Percentiles rank a stretch among this genome's conserved stretches.
These are phyloP conservation scores for Fusarium verrucosum DNA, from an alignment of 2,329 filamentous ascomycete genomes.

Conservation along the genomic window DNA sequence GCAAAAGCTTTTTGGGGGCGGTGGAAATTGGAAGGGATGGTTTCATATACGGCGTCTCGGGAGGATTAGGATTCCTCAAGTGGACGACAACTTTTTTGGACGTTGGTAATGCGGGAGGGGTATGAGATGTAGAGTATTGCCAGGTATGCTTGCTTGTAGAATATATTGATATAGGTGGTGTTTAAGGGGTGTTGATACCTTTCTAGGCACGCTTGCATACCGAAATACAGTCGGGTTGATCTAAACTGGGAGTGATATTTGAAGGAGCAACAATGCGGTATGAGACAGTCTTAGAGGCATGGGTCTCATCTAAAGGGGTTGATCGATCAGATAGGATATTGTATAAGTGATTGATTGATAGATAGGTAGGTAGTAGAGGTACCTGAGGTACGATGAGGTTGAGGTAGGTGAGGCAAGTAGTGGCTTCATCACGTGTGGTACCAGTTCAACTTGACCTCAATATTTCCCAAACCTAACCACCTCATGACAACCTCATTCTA, in stretches of 20 bases:
- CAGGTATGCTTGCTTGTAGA: conserved; percentile 34
- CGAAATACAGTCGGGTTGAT: conserved; percentile 6
- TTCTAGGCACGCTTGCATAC: conserved; percentile 1
- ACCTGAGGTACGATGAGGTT: too few species aligned
- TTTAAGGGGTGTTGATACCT: conserved; percentile 11
- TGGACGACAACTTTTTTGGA: conserved; percentile 34
- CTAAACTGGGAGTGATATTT: neutral
- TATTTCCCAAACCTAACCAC: neutral
- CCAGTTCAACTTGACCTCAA: neutral
- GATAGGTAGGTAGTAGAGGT: neutral
- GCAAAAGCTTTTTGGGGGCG: conserved; percentile 41
- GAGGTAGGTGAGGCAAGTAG: neutral
- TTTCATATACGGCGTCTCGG: conserved; percentile 45
- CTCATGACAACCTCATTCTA: conserved; percentile 14
- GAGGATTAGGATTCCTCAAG: conserved; percentile 40
- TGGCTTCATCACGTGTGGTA: conserved; percentile 24
- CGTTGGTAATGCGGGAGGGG: conserved; percentile 34
- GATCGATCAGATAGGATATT: neutral
- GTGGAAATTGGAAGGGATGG: conserved; percentile 38
- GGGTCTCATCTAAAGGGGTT: neutral
- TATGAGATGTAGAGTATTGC: conserved; percentile 31
- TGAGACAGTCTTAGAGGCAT: neutral
- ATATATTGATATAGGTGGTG: conserved; percentile 30
- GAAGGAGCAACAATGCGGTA: neutral
- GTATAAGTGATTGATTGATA: neutral